A percentile compares a stretch with the other conserved stretches of the same genome.
Conservation (phyloP, 331 rosid species). For the Rosa hybrid region DNA sequence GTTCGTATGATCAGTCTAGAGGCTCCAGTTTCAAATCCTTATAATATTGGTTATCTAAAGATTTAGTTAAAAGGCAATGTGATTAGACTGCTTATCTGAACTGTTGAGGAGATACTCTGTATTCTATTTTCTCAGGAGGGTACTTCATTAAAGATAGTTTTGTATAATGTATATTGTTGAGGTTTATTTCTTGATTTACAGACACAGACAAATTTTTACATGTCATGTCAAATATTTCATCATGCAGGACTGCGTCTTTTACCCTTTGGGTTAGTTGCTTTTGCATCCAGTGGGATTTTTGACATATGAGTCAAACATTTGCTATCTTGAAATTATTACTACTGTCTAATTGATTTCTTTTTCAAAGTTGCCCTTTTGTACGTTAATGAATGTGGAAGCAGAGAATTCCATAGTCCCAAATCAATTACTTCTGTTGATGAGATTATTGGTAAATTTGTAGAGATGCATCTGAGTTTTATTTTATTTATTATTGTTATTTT, state of each 20-base stretch:
- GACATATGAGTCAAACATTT: neutral
- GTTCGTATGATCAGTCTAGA: neutral
- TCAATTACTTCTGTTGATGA: neutral
- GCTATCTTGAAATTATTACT: neutral
- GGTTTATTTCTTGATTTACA: neutral
- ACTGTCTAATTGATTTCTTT: neutral
- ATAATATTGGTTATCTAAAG: neutral
- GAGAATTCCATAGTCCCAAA: neutral
- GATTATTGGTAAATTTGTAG: neutral
- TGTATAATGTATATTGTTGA: neutral
- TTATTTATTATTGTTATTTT: neutral
- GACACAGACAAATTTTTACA: neutral
- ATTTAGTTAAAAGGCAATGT: neutral
- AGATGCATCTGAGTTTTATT: neutral
- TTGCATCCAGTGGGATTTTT: neutral
- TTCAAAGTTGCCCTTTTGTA: neutral
- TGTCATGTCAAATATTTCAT: conserved; percentile 3
- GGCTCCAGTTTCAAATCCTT: neutral
- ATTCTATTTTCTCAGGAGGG: neutral
- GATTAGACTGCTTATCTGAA: neutral
- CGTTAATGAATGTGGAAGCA: neutral
- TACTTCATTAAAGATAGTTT: neutral
- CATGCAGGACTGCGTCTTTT: neutral
- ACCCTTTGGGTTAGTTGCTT: neutral
- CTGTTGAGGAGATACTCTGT: neutral